Evolutionary conservation across 208 protist genomes (phyloP).

Genomic region (Trypanosoma melophagium): DNA sequence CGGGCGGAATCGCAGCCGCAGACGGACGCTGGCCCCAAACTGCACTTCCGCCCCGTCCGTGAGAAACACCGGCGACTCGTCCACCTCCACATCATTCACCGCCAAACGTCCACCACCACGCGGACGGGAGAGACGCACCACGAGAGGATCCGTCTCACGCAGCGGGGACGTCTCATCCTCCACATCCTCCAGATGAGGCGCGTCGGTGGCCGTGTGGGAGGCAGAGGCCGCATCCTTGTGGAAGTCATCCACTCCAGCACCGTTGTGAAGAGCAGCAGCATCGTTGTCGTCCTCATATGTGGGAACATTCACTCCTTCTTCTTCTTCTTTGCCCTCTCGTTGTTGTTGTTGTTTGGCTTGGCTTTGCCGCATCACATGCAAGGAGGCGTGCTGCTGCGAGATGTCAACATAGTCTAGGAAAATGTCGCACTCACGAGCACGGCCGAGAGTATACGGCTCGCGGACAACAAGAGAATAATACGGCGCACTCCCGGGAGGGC

Average conservation of each 20-base stretch:
- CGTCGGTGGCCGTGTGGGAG: too few relatives aligned
- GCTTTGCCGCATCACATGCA: conserved; percentile 59
- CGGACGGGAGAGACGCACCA: conserved; percentile 54
- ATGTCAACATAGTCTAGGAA: conserved; percentile 43
- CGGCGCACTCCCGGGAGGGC: conserved; percentile 47
- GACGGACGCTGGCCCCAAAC: conserved; percentile 39
- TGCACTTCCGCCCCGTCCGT: conserved; percentile 49
- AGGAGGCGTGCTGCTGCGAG: conserved; percentile 43
- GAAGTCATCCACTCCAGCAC: not conserved
- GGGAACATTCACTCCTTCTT: not conserved
- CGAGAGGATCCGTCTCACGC: conserved; percentile 36
- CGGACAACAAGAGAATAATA: conserved; percentile 83
- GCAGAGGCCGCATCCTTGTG: not conserved
- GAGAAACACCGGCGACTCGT: conserved; percentile 39
- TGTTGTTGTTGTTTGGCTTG: conserved; percentile 28
- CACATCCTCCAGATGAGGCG: too few relatives aligned
- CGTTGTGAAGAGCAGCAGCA: not conserved
- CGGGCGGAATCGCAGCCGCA: conserved; percentile 66
- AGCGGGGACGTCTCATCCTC: too few relatives aligned
- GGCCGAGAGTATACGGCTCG: conserved; percentile 71
- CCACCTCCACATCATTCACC: conserved; percentile 32
- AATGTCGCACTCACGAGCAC: conserved; percentile 34
- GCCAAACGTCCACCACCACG: conserved; percentile 28
- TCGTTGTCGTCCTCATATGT: not conserved
- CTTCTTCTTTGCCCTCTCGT: not conserved